Evolutionary conservation across 2,329 filamentous ascomycete genomes (phyloP).

Genomic region (Ceratocystis cubensis): DNA sequence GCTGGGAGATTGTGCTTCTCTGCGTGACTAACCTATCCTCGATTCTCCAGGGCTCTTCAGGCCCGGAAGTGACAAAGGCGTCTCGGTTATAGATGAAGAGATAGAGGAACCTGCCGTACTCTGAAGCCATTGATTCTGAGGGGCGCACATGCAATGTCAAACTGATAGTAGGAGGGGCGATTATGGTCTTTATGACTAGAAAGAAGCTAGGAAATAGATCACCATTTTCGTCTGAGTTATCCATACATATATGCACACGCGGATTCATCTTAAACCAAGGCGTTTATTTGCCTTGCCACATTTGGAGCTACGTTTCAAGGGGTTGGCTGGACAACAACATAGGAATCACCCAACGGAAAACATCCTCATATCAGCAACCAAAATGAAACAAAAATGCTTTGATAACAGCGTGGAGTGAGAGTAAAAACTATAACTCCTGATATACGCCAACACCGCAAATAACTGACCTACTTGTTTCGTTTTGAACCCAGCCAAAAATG

Average conservation of each 20-base stretch:
- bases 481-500: not conserved
- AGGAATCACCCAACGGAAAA: not conserved
- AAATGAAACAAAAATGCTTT: not conserved
- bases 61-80: not conserved
- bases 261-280: not conserved
- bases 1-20: not conserved
- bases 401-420: not conserved
- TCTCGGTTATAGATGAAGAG: constrained; percentile 7
- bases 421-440: not conserved
- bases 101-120: constrained; percentile 9
- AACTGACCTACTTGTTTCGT: not conserved
- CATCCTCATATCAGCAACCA: not conserved
- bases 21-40: not conserved
- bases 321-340: not conserved
- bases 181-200: not conserved
- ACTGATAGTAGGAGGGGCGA: not conserved
- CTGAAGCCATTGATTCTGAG: not conserved
- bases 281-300: not conserved
- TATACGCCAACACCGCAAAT: not conserved
- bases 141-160: not conserved
- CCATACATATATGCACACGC: not conserved
- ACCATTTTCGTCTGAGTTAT: not conserved
- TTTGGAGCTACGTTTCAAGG: not conserved
- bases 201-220: not conserved
- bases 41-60: not conserved